These are phyloP conservation scores for Lactarius akahatsu DNA, from an alignment of 768 basidiomycete species.

Conservation along the genomic window DNA sequence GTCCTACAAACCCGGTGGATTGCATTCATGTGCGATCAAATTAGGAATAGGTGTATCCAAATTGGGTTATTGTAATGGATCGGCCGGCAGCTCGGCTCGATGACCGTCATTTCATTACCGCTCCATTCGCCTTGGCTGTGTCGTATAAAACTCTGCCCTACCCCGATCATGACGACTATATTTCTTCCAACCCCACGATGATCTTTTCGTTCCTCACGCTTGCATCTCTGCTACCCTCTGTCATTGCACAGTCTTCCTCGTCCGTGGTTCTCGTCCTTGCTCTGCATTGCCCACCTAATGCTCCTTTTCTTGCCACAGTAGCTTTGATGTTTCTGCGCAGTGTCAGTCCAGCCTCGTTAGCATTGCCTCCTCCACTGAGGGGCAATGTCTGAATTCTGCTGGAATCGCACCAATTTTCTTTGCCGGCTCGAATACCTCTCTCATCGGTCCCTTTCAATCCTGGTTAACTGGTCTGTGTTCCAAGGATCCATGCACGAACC, in stretches of 20 bases:
- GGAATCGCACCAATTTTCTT: conserved; percentile 45
- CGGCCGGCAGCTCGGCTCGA: too few species aligned
- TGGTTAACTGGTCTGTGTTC: conserved; percentile 64
- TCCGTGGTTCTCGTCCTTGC: conserved; percentile 3
- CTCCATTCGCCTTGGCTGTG: background rate
- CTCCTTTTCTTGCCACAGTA: background rate
- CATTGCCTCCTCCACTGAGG: conserved; percentile 45
- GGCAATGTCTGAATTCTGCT: conserved; percentile 50
- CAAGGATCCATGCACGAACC: conserved; percentile 54
- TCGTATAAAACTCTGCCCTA: background rate
- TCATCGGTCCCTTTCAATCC: conserved; percentile 50
- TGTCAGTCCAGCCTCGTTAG: conserved; percentile 50
- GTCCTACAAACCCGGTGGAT: background rate
- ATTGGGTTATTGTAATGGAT: background rate
- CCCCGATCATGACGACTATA: background rate
- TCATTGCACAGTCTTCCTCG: conserved; percentile 31
- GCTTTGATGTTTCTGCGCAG: conserved; percentile 42
- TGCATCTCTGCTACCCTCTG: conserved; percentile 26
- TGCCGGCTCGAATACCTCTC: conserved; percentile 38
- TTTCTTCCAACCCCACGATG: conserved; percentile 6
- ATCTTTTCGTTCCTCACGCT: conserved; percentile 13
- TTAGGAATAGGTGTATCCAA: background rate
- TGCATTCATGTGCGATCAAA: background rate
- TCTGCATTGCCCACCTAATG: background rate
- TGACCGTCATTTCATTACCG: background rate